Evolutionary conservation across 2,329 filamentous ascomycete genomes (phyloP).

Genomic region (Fusarium sp.): DNA sequence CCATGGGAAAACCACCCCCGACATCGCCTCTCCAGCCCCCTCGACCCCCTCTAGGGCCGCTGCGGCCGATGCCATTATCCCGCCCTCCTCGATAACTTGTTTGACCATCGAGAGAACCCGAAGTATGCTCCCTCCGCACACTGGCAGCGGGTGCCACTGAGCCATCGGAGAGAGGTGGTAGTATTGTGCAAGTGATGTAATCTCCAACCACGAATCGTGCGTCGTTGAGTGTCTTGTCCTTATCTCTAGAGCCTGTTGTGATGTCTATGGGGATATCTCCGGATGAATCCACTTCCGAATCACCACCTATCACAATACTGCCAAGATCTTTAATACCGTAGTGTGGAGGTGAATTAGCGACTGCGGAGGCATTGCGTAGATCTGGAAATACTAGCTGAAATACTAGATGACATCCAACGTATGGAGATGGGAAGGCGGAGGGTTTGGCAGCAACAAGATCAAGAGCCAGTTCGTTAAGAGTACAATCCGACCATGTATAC

Average conservation of each 20-base stretch:
- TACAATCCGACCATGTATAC: constrained; percentile 87
- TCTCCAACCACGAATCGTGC: constrained; percentile 88
- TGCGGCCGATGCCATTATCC: constrained; percentile 47
- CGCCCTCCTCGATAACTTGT: constrained; percentile 41
- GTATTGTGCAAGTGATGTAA: constrained; percentile 83
- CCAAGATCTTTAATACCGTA: constrained; percentile 85
- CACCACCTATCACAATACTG: constrained; percentile 77
- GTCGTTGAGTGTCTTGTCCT: constrained; percentile 78
- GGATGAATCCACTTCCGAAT: constrained; percentile 54
- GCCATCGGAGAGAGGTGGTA: constrained; percentile 78
- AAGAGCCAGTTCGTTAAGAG: constrained; percentile 80
- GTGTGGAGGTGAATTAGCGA: constrained; percentile 53
- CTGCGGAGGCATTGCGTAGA: constrained; percentile 54
- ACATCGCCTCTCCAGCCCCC: constrained; percentile 52
- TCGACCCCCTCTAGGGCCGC: constrained; percentile 49
- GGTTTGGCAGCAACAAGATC: constrained; percentile 75
- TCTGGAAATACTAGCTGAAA: constrained; percentile 90
- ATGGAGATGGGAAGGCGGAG: constrained; percentile 73
- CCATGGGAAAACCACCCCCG: constrained; percentile 55
- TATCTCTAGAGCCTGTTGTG: constrained; percentile 61
- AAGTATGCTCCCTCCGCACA: constrained; percentile 40
- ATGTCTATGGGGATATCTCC: constrained; percentile 50
- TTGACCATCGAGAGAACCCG: constrained; percentile 34
- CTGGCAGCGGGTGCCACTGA: constrained; percentile 71
- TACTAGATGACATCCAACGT: constrained; percentile 82